Evolutionary conservation across 192 early-diverging fungal genomes (phyloP).

Genomic region (Entomortierella chlamydospora): DNA sequence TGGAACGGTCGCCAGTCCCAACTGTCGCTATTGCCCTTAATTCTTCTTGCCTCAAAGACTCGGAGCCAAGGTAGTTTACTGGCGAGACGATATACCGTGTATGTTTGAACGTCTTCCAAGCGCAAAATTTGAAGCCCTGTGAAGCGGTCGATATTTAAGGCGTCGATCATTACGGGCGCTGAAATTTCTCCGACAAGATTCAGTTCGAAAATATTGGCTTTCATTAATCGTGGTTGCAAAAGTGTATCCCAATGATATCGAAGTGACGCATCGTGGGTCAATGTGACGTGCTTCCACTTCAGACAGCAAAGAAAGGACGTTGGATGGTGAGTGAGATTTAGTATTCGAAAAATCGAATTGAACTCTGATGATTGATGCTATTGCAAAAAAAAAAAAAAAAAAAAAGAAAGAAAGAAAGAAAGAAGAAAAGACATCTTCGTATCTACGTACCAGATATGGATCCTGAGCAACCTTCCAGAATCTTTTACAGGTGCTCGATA

Average conservation of each 20-base stretch:
- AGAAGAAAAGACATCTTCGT: too few relatives aligned
- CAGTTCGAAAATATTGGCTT: constrained; percentile 18
- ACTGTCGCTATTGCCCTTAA: constrained; percentile 28
- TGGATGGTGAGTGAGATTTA: too few relatives aligned
- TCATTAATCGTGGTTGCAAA: constrained; percentile 17
- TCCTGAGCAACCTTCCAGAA: constrained; percentile 40
- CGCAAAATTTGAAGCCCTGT: constrained; percentile 12
- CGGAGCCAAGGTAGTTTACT: constrained; percentile 27
- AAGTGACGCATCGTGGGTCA: constrained; percentile 13
- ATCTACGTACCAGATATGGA: constrained; percentile 23
- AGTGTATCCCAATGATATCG: constrained; percentile 25
- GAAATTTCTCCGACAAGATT: constrained; percentile 29
- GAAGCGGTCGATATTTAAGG: constrained; percentile 25
- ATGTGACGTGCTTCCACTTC: constrained; percentile 33
- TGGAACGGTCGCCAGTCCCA: constrained; percentile 44
- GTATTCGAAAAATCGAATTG: too few relatives aligned
- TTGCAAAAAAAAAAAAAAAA: too few relatives aligned
- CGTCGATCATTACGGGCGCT: constrained; percentile 24
- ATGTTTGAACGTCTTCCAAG: constrained; percentile 31
- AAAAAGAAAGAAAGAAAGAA: too few relatives aligned
- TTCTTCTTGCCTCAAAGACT: constrained; percentile 34
- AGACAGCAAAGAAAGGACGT: neutral
- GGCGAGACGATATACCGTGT: constrained; percentile 33
- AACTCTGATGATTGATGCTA: too few relatives aligned
- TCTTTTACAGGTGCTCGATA: constrained; percentile 23